These are phyloP conservation scores for Pulveroboletus ravenelii DNA, from an alignment of 768 basidiomycete genomes.

Conservation along the genomic window DNA sequence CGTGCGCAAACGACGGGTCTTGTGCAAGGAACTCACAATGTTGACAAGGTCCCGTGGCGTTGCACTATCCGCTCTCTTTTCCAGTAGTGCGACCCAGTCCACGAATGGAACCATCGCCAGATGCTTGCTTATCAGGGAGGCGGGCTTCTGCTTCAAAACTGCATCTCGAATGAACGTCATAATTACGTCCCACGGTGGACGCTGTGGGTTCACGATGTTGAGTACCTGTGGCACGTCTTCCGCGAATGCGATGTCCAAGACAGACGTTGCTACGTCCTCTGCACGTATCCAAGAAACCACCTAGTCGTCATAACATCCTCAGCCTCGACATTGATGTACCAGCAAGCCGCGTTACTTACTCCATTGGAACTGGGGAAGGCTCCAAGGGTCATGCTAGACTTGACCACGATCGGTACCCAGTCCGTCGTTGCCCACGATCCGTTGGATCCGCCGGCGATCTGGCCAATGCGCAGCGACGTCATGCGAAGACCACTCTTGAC, in stretches of 20 bases:
- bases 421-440: slow-evolving; percentile 34
- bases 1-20: too few species aligned
- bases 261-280: slow-evolving; percentile 30
- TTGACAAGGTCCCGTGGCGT: slow-evolving; percentile 4
- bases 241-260: slow-evolving; percentile 32
- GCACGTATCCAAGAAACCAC: slow-evolving; percentile 35
- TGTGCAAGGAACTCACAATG: slow-evolving; percentile 1
- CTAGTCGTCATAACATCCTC: slow-evolving; percentile 1
- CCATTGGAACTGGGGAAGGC: slow-evolving; percentile 30
- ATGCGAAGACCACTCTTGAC: slow-evolving; percentile 21
- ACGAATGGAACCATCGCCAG: slow-evolving; percentile 22
- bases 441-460: slow-evolving; percentile 31
- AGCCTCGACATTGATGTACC: background rate
- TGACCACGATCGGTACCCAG: slow-evolving; percentile 35
- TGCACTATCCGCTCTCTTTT: slow-evolving; percentile 19
- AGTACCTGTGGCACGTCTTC: slow-evolving; percentile 20
- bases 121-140: background rate
- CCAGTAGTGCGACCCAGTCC: slow-evolving; percentile 30
- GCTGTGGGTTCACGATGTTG: slow-evolving; percentile 38
- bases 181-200: slow-evolving; percentile 28
- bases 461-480: slow-evolving; percentile 30
- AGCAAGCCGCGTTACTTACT: slow-evolving; percentile 20
- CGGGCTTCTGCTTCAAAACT: slow-evolving; percentile 11
- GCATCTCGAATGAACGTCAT: slow-evolving; percentile 22
- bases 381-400: slow-evolving; percentile 27